Conservation (phyloP, 2,329 filamentous ascomycete genomes). For the Microdochium bolleyi region DNA sequence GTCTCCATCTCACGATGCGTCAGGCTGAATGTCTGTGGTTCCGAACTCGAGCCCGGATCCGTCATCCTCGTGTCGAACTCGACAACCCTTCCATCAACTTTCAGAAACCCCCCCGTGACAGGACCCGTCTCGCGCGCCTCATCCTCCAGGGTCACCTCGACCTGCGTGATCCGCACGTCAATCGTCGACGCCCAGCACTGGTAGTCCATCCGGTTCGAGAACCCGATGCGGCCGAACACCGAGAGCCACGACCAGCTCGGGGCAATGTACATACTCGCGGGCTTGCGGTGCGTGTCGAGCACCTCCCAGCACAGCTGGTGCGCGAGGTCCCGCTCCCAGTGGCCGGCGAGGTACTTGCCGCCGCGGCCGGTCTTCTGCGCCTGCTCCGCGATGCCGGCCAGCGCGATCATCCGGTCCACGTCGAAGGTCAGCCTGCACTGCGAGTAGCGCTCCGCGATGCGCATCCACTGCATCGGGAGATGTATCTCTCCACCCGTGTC, state of each 20-base stretch:
- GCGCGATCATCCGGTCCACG: constrained; percentile 4
- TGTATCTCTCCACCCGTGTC: background rate
- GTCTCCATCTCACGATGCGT: background rate
- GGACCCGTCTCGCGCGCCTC: background rate
- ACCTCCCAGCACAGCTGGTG: constrained; percentile 6
- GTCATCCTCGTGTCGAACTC: background rate
- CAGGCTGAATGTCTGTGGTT: background rate
- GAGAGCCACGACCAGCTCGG: constrained; percentile 9
- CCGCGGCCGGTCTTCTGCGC: constrained; percentile 2
- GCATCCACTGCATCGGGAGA: constrained; percentile 7
- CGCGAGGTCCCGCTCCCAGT: constrained; percentile 4
- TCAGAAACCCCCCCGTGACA: constrained; percentile 2
- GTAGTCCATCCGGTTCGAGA: constrained; percentile 6
- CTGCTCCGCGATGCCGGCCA: constrained; percentile 6
- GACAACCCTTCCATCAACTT: constrained; percentile 1
- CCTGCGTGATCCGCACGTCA: constrained; percentile 4
- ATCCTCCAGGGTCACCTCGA: background rate
- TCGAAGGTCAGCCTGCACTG: constrained; percentile 2
- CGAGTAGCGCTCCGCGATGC: constrained; percentile 6
- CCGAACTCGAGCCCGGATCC: background rate
- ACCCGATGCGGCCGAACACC: constrained; percentile 1
- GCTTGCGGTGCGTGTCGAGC: background rate
- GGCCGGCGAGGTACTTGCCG: constrained; percentile 5
- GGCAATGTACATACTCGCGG: constrained; percentile 1
- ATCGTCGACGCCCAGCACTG: background rate